These are phyloP conservation scores for Misopates orontium DNA, from an alignment of 257 asterid species.

Conservation along the genomic window DNA sequence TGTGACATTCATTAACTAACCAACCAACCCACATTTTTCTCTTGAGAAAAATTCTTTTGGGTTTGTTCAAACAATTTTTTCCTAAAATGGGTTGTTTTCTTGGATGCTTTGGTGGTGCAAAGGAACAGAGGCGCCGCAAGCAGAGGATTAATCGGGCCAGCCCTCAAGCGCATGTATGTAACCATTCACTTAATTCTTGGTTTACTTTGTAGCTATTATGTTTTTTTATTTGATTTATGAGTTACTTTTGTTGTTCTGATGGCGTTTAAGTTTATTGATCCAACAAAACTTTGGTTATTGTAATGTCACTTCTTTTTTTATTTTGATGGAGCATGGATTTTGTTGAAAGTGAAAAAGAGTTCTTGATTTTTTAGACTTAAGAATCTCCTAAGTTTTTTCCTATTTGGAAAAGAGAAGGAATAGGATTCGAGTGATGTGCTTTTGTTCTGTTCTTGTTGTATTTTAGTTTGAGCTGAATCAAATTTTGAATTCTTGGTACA, in stretches of 20 bases:
- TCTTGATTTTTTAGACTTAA: background rate
- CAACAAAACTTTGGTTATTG: background rate
- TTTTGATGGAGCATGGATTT: background rate
- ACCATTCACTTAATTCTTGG: background rate
- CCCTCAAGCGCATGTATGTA: constrained; percentile 29
- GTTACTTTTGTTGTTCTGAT: background rate
- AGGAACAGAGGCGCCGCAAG: constrained; percentile 23
- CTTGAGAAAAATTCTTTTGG: too few relatives aligned
- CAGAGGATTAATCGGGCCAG: constrained; percentile 16
- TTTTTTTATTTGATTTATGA: background rate
- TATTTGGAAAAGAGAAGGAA: background rate
- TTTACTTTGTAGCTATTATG: background rate
- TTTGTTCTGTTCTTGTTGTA: background rate
- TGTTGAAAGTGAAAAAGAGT: background rate
- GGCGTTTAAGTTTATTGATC: background rate
- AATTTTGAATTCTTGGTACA: constrained; percentile 34
- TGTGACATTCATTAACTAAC: too few relatives aligned
- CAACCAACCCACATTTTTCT: too few relatives aligned
- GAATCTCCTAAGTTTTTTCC: background rate
- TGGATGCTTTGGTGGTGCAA: constrained; percentile 33
- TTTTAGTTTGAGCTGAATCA: constrained; percentile 24
- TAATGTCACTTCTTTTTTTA: background rate
- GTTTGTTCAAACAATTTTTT: too few relatives aligned
- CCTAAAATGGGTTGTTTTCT: constrained; percentile 39
- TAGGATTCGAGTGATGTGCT: background rate